These are phyloP conservation scores for Lignosus rhinocerotis DNA, from an alignment of 1,284 basidiomycete genomes.

Conservation along the genomic window DNA sequence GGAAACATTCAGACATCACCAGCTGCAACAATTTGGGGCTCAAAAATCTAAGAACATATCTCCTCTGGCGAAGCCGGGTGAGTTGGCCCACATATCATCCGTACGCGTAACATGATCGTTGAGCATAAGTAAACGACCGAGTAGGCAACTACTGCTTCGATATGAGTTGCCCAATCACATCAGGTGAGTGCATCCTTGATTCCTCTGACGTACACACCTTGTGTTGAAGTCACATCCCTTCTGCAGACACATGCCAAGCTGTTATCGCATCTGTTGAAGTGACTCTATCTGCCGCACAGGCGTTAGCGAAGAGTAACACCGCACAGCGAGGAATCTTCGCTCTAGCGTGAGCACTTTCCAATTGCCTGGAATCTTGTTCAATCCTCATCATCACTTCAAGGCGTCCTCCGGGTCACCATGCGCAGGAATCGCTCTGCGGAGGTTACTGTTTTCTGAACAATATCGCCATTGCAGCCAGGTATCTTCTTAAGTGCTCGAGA, in stretches of 20 bases:
- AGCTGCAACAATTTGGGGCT: conserved; percentile 14
- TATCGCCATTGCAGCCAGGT: conserved; percentile 35
- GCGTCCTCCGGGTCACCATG: conserved; percentile 41
- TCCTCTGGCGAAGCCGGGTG: conserved; percentile 35
- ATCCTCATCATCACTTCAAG: conserved; percentile 18
- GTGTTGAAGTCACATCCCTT: neutral
- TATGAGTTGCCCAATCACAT: conserved; percentile 38
- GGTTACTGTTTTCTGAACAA: conserved; percentile 42
- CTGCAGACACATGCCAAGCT: conserved; percentile 33
- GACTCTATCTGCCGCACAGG: conserved; percentile 30
- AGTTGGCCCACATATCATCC: neutral
- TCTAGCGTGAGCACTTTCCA: conserved; percentile 27
- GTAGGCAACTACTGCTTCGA: conserved; percentile 41
- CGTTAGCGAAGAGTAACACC: conserved; percentile 6
- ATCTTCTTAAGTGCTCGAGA: conserved; percentile 23
- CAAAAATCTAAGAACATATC: conserved; percentile 9
- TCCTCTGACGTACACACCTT: neutral
- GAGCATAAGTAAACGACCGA: neutral
- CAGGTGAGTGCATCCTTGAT: conserved; percentile 17
- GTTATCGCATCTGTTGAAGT: conserved; percentile 34
- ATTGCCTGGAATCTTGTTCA: neutral
- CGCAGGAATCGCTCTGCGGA: conserved; percentile 33
- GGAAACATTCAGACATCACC: conserved; percentile 34
- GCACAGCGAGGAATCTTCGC: conserved; percentile 27
- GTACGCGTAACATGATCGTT: neutral